Evolutionary conservation across 2,329 filamentous ascomycete genomes (phyloP).

Genomic region (Cladosporium velox): DNA sequence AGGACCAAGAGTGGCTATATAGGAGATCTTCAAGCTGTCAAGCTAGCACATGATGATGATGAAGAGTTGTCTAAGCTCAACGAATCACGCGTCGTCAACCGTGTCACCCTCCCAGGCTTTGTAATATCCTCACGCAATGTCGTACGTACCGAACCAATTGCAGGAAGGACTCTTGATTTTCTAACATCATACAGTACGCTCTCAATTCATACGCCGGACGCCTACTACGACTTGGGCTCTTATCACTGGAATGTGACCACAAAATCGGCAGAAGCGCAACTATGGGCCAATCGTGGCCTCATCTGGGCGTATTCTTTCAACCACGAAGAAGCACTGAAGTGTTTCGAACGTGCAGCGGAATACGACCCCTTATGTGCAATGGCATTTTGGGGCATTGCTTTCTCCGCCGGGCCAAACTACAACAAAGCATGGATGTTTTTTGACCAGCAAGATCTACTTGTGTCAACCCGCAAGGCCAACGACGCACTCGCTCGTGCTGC

Average conservation of each 20-base stretch:
- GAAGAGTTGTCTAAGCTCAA: too few species aligned
- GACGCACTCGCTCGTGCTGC: not conserved
- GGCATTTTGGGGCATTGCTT: slow-evolving; percentile 71
- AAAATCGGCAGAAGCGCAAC: slow-evolving; percentile 67
- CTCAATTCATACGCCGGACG: not conserved
- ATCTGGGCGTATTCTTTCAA: not conserved
- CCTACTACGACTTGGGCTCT: slow-evolving; percentile 57
- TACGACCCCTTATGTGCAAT: slow-evolving; percentile 60
- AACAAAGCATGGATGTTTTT: slow-evolving; percentile 78
- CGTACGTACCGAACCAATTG: too few species aligned
- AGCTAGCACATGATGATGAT: too few species aligned
- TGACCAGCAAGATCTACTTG: slow-evolving; percentile 64
- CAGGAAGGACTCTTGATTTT: too few species aligned
- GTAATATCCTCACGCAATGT: too few species aligned
- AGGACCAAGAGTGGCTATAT: too few species aligned
- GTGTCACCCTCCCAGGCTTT: too few species aligned
- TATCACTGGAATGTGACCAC: slow-evolving; percentile 60
- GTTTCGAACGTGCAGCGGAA: slow-evolving; percentile 51
- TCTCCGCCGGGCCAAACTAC: slow-evolving; percentile 72
- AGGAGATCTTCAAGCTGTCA: too few species aligned
- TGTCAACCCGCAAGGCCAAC: slow-evolving; percentile 25
- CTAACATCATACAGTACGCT: too few species aligned
- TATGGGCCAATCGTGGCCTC: slow-evolving; percentile 1
- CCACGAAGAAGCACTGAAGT: not conserved
- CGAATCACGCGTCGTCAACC: too few species aligned